phyloP scores from a whole-genome alignment of 768 basidiomycete species.

The Leccinum arenicola region DNA sequence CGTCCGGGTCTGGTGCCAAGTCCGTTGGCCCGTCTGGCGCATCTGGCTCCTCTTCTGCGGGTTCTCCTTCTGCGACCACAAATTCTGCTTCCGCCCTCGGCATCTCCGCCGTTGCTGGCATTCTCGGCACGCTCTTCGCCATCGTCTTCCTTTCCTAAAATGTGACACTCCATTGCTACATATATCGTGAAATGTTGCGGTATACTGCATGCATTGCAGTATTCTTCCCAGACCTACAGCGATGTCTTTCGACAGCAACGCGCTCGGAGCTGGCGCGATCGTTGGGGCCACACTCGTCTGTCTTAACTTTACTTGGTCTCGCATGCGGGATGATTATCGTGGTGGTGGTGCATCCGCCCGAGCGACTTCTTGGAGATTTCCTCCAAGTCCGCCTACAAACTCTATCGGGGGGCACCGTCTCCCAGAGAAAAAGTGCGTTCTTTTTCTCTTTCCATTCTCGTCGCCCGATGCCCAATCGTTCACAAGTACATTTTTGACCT shows the following conservation, averaged over 20 bases:
- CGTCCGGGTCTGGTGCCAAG: background rate
- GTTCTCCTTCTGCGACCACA: constrained; percentile 16
- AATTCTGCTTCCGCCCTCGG: constrained; percentile 26
- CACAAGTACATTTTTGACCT: constrained; percentile 16
- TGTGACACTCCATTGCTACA: background rate
- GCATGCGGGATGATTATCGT: background rate
- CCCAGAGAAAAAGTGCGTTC: constrained; percentile 2
- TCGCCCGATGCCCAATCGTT: background rate
- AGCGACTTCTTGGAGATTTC: background rate
- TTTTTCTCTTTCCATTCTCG: background rate
- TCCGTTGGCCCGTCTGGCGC: constrained; percentile 2
- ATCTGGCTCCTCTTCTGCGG: constrained; percentile 9
- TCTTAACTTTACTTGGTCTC: constrained; percentile 2
- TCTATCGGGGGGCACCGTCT: constrained; percentile 3
- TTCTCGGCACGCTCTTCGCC: constrained; percentile 36
- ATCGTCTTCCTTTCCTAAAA: constrained; percentile 37
- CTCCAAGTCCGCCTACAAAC: constrained; percentile 10
- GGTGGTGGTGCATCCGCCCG: background rate
- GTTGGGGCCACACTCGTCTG: background rate
- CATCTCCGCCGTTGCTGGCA: constrained; percentile 31
- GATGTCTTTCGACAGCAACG: background rate
- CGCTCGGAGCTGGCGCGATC: background rate
- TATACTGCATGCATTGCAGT: background rate
- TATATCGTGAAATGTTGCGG: background rate
- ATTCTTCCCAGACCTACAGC: background rate